Conservation (phyloP, 495 filamentous ascomycete species). For the Penicillium samsonianum region DNA sequence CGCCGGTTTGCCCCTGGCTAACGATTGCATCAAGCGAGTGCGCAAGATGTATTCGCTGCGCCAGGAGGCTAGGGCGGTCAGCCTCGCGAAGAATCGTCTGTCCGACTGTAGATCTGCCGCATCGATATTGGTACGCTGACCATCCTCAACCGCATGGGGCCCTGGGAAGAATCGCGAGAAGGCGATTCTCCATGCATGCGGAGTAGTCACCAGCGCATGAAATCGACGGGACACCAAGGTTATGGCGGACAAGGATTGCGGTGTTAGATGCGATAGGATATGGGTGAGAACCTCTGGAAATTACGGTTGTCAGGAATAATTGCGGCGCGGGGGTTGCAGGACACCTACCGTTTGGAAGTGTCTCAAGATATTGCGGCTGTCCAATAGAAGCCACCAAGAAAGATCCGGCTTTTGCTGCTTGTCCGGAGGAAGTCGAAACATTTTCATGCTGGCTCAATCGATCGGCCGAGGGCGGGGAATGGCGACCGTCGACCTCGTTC, state of each 20-base stretch:
- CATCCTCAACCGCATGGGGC: conserved; percentile 50
- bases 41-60: conserved; percentile 88
- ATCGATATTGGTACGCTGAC: conserved; percentile 25
- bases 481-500: conserved; percentile 23
- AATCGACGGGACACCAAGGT: conserved; percentile 83
- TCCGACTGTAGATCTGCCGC: conserved; percentile 60
- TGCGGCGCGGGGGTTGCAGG: conserved; percentile 6
- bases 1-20: conserved; percentile 73
- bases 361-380: conserved; percentile 52
- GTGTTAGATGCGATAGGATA: conserved; percentile 84
- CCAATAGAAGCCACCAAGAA: conserved; percentile 53
- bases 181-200: conserved; percentile 87
- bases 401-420: background rate
- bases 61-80: conserved; percentile 83
- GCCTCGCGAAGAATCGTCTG: conserved; percentile 72
- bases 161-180: conserved; percentile 89
- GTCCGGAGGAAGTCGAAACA: conserved; percentile 17
- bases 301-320: conserved; percentile 26
- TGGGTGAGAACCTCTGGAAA: conserved; percentile 82
- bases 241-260: conserved; percentile 72
- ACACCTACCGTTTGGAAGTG: conserved; percentile 78
- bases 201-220: conserved; percentile 78
- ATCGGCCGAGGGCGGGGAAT: conserved; percentile 51
- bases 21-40: conserved; percentile 78
- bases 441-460: conserved; percentile 75